Conservation (phyloP, 1,284 basidiomycete genomes). For the Ceratobasidium sp. region DNA sequence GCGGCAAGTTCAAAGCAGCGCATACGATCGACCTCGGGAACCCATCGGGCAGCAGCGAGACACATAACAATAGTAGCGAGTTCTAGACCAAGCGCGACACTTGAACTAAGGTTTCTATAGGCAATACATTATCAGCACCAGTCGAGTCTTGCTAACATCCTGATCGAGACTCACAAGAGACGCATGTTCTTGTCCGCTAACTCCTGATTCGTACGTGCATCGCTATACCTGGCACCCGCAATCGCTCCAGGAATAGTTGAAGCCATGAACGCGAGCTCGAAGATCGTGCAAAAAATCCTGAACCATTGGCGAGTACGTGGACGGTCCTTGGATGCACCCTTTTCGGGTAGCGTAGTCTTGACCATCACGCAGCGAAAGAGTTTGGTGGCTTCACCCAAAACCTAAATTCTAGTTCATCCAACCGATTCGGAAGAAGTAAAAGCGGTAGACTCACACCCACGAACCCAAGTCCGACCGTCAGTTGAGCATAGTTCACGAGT, state of each 20-base stretch:
- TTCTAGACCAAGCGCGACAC: conserved; percentile 8
- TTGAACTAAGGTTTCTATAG: conserved; percentile 9
- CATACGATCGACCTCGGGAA: conserved; percentile 20
- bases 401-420: conserved; percentile 4
- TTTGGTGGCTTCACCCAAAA: conserved; percentile 1
- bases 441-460: background rate
- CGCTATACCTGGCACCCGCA: conserved; percentile 13
- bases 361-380: conserved; percentile 11
- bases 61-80: background rate
- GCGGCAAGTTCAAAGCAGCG: conserved; percentile 31
- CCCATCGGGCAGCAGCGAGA: background rate
- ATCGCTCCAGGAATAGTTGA: no score
- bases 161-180: no score
- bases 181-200: conserved; percentile 22
- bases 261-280: no score
- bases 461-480: conserved; percentile 28
- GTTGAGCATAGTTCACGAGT: no score
- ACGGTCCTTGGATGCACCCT: conserved; percentile 16
- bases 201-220: conserved; percentile 8
- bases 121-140: background rate
- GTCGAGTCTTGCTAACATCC: background rate
- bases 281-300: conserved; percentile 8
- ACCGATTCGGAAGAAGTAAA: background rate
- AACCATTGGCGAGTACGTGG: background rate
- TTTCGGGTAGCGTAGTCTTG: conserved; percentile 20